A percentile compares a stretch with the other conserved stretches of the same genome.
Conservation (phyloP, 345 rosid genomes). For the Camelina hispida region DNA sequence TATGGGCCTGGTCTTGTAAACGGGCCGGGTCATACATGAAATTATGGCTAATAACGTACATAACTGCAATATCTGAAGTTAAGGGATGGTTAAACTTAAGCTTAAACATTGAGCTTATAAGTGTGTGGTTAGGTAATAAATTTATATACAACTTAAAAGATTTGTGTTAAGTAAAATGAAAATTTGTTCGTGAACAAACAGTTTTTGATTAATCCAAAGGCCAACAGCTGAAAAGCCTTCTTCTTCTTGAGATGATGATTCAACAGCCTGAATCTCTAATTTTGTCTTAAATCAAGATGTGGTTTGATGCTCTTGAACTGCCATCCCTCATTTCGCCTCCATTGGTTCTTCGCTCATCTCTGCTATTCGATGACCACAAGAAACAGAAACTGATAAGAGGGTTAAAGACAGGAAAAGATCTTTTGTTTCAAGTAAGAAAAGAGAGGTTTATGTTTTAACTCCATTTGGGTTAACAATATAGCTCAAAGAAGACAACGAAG, state of each 20-base stretch:
- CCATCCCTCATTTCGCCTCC: slow-evolving; percentile 30
- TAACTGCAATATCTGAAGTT: neutral
- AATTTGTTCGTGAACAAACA: neutral
- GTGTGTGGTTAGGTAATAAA: neutral
- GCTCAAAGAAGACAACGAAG: slow-evolving; percentile 2
- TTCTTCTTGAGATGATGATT: slow-evolving; percentile 7
- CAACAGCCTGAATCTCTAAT: neutral
- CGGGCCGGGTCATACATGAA: neutral
- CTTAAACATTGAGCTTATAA: neutral
- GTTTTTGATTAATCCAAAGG: neutral
- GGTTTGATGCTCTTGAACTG: slow-evolving; percentile 19
- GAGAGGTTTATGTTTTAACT: neutral
- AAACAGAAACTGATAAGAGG: slow-evolving; percentile 7
- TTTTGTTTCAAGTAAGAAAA: neutral
- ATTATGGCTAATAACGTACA: neutral
- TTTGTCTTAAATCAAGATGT: neutral
- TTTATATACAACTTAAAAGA: neutral
- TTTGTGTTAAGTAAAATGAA: neutral
- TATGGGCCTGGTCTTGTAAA: slow-evolving; percentile 2
- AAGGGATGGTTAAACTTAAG: neutral
- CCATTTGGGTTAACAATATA: neutral
- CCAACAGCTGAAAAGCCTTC: neutral
- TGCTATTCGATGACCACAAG: slow-evolving; percentile 17
- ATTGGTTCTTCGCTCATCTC: slow-evolving; percentile 9
- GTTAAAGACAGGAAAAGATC: neutral